Percentiles rank a stretch among this genome's conserved stretches.
These are phyloP conservation scores for Lepiota venenata DNA, from an alignment of 768 basidiomycete species.

Conservation along the genomic window DNA sequence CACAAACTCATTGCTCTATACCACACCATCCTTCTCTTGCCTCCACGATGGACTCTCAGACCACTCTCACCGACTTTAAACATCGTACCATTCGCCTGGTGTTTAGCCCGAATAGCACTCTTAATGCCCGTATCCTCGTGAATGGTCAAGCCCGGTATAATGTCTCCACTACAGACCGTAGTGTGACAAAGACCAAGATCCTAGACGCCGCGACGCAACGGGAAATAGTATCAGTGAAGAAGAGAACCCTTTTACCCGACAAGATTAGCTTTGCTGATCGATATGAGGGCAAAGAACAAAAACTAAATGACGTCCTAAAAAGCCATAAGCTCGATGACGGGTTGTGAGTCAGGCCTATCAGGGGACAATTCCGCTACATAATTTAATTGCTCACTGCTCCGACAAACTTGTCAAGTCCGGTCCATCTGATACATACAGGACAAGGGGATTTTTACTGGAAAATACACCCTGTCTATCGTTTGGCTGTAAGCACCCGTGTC, in stretches of 20 bases:
- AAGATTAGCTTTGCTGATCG: conserved; percentile 20
- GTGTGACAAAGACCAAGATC: conserved; percentile 18
- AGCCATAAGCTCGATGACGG: conserved; percentile 13
- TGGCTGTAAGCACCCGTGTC: conserved; percentile 12
- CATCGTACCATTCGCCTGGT: conserved; percentile 11
- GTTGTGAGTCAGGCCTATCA: conserved; percentile 9
- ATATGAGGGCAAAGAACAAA: conserved; percentile 16
- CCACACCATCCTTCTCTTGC: background rate
- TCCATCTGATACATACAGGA: conserved; percentile 12
- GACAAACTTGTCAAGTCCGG: background rate
- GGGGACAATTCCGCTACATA: background rate
- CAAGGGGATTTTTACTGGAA: conserved; percentile 17
- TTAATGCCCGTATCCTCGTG: conserved; percentile 17
- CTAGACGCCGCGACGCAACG: conserved; percentile 16
- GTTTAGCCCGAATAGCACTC: conserved; percentile 20
- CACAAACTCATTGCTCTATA: too few species aligned
- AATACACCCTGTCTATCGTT: conserved; percentile 9
- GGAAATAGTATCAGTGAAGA: conserved; percentile 17
- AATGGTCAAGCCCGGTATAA: conserved; percentile 17
- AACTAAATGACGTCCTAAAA: conserved; percentile 22
- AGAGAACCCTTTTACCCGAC: conserved; percentile 17
- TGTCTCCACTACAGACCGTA: conserved; percentile 18
- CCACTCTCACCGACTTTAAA: conserved; percentile 13
- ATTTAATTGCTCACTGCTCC: background rate
- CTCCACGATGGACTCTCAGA: conserved; percentile 8